A percentile compares a stretch with the other conserved stretches of the same genome.
phyloP scores from a whole-genome alignment of 2,329 filamentous ascomycete species.

The Didymella sp. region DNA sequence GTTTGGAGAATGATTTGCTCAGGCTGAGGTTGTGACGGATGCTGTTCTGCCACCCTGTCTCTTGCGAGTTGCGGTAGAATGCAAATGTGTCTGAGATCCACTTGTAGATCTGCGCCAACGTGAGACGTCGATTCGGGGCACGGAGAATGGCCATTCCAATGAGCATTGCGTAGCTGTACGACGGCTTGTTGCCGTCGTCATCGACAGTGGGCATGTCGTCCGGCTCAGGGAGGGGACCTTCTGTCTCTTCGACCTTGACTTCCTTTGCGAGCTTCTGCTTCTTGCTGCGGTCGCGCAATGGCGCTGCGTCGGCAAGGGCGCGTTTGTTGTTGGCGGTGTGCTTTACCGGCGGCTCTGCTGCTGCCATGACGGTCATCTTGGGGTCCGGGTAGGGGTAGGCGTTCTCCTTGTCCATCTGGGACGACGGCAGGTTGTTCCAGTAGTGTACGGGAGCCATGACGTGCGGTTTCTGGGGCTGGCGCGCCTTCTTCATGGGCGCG shows the following conservation, averaged over 20 bases:
- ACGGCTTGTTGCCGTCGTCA: constrained; percentile 88
- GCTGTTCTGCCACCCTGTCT: constrained; percentile 98
- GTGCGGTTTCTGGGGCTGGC: constrained; percentile 52
- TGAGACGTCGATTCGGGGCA: constrained; percentile 81
- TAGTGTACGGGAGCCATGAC: constrained; percentile 58
- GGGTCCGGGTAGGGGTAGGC: constrained; percentile 49
- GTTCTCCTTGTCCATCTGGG: constrained; percentile 59
- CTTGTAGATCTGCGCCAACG: constrained; percentile 95
- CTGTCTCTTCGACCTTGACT: constrained; percentile 52
- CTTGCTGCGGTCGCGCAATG: constrained; percentile 75
- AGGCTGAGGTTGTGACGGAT: constrained; percentile 97
- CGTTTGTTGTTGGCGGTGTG: constrained; percentile 58
- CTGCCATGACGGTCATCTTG: constrained; percentile 42
- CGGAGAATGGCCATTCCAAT: constrained; percentile 97
- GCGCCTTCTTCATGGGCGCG: constrained; percentile 70
- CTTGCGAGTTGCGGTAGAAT: constrained; percentile 78
- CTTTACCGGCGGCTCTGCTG: constrained; percentile 41
- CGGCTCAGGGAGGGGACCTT: constrained; percentile 68
- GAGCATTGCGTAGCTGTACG: constrained; percentile 90
- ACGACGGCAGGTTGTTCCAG: constrained; percentile 59
- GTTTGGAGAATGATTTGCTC: constrained; percentile 95
- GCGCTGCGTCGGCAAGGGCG: constrained; percentile 73
- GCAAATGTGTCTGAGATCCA: constrained; percentile 97
- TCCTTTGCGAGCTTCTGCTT: constrained; percentile 67
- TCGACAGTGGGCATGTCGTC: constrained; percentile 81